Conservation (phyloP, 1,284 basidiomycete genomes). For the Hemileia vastatrix region DNA sequence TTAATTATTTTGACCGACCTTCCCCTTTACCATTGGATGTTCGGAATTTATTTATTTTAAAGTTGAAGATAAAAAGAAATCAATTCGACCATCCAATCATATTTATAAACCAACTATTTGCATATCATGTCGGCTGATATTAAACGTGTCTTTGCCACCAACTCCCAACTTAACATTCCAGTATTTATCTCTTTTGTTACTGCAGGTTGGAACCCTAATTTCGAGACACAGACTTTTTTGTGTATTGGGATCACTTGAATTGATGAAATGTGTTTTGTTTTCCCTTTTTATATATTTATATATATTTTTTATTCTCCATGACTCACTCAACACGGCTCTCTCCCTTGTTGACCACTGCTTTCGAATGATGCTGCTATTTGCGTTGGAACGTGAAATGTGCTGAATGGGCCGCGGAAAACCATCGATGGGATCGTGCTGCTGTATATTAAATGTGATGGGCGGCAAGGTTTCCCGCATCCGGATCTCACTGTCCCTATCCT, state of each 20-base stretch:
- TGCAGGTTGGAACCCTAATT: conserved; percentile 60
- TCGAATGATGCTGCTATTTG: neutral
- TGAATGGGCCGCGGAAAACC: neutral
- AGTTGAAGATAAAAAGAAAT: no score
- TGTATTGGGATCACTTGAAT: no score
- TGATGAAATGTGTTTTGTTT: no score
- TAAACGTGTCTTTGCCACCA: conserved; percentile 19
- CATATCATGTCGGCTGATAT: conserved; percentile 15
- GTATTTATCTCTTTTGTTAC: conserved; percentile 65
- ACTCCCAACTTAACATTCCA: conserved; percentile 27
- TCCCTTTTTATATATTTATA: no score
- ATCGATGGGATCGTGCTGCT: conserved; percentile 2
- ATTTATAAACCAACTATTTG: neutral
- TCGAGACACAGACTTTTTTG: no score
- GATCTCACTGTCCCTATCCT: conserved; percentile 72
- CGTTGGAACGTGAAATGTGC: neutral
- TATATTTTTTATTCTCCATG: no score
- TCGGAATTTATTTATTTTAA: no score
- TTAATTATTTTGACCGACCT: no score
- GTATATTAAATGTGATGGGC: no score
- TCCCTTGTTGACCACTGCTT: neutral
- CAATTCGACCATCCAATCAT: neutral
- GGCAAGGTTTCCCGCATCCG: conserved; percentile 37
- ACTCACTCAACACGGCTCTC: conserved; percentile 53
- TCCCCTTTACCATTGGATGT: no score